phyloP scores from a whole-genome alignment of 2,329 filamentous ascomycete genomes.

The Eutypella sp. region DNA sequence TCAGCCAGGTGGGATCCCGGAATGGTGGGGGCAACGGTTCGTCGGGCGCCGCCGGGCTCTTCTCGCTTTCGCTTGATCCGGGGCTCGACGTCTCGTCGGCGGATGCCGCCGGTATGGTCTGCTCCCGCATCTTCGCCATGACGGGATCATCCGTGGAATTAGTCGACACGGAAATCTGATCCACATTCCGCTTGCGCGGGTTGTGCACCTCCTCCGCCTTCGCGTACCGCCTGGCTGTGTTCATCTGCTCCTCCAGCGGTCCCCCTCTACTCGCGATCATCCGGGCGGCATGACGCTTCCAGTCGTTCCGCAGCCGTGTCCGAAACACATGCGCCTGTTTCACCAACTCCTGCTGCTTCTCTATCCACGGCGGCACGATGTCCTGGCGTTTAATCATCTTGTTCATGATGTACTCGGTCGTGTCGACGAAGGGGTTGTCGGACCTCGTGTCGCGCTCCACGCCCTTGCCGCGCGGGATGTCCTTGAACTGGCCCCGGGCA shows the following conservation, averaged over 20 bases:
- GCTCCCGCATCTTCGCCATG: constrained; percentile 40
- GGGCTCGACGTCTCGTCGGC: constrained; percentile 5
- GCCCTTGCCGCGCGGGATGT: constrained; percentile 74
- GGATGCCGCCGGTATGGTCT: constrained; percentile 11
- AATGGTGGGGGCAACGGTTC: constrained; percentile 55
- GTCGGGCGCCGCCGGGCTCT: constrained; percentile 12
- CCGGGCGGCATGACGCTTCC: constrained; percentile 76
- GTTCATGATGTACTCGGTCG: constrained; percentile 97
- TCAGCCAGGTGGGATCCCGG: constrained; percentile 73
- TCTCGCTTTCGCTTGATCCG: constrained; percentile 2
- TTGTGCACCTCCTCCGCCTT: constrained; percentile 66
- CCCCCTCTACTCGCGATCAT: constrained; percentile 76
- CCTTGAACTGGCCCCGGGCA: constrained; percentile 79
- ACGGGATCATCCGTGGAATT: constrained; percentile 44
- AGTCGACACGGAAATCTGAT: constrained; percentile 42
- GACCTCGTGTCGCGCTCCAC: constrained; percentile 79
- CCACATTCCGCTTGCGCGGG: constrained; percentile 43
- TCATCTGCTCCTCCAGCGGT: constrained; percentile 66
- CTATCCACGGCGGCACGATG: constrained; percentile 95
- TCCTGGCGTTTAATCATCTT: constrained; percentile 97
- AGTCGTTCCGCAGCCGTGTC: constrained; percentile 69
- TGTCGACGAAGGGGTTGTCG: constrained; percentile 86
- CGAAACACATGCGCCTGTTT: constrained; percentile 68
- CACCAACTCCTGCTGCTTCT: constrained; percentile 90
- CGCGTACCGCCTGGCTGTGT: constrained; percentile 67